Conservation (phyloP, 305 asterid genomes). For the Withania somnifera region DNA sequence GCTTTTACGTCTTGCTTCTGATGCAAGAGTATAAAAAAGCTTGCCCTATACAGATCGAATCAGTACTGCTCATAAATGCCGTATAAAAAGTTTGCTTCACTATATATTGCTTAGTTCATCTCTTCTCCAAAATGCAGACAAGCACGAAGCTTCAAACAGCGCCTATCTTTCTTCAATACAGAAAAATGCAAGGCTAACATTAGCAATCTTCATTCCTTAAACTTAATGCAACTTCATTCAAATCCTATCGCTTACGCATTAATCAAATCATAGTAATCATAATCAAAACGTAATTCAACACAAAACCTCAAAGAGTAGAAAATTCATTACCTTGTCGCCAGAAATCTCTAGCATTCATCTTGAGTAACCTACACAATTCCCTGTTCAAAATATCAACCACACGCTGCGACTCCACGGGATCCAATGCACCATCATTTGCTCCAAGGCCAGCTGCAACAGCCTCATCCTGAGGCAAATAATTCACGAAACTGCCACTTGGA, state of each 20-base stretch:
- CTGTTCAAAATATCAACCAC: constrained; percentile 83
- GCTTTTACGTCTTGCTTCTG: not conserved
- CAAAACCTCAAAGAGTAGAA: not conserved
- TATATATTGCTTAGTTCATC: not conserved
- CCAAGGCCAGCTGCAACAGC: constrained; percentile 89
- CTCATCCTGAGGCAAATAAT: constrained; percentile 96
- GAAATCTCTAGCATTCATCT: constrained; percentile 62
- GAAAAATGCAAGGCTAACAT: not conserved
- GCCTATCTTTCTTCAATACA: not conserved
- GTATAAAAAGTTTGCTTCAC: not conserved
- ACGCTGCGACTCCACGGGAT: constrained; percentile 79
- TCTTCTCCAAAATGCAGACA: not conserved
- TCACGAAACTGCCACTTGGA: constrained; percentile 46
- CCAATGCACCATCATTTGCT: constrained; percentile 84
- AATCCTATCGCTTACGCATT: not conserved
- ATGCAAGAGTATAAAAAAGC: not conserved
- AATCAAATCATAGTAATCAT: not conserved
- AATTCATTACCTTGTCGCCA: constrained; percentile 71
- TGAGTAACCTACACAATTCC: constrained; percentile 70
- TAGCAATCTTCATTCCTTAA: not conserved
- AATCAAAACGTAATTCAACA: not conserved
- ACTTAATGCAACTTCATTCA: not conserved
- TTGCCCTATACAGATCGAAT: not conserved
- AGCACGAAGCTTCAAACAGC: not conserved
- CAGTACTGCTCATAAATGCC: not conserved